Base-by-base conservation (phyloP, 371 early-diverging fungal species). In the Mucor mucedo region DNA sequence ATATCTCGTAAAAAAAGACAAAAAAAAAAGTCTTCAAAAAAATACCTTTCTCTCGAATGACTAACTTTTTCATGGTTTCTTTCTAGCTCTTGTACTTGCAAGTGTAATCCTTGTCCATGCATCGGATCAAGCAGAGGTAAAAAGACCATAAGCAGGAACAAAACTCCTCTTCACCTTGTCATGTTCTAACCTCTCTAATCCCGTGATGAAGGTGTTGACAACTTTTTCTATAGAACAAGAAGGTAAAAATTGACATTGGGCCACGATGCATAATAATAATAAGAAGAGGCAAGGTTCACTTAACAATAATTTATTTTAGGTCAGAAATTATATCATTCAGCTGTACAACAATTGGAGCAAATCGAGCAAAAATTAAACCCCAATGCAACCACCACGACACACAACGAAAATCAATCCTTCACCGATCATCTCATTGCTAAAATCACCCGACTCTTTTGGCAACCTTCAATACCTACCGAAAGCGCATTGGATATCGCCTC, bases 271-370 rank as follows among this genome's bases (percentile, higher is more conserved):
- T 28, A 30, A 30, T 4, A 28, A 16, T 27, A 16, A 42, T 4
- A 3, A 47, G 49, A 16, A 21, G 4, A 28, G 38, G 27, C 11
- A 50, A 49, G 2, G 21, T 27, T 4, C 21, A n/a, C 29, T 14
- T n/a, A 21, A 42, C 16, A 44, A 9, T 29, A 5, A 4, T n/a
- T 11, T 32, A 30, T 29, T 7, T 39, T 21, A 70, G 79, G 79
- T n/a, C 68, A 73, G 52, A 57, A 58, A 28, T 44, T 78, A 16
- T 78, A 76, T 44, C 56, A 69, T 32, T 53, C 60, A 50, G 79
- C 79, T 5, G 33, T 71, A 29, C 67, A 72, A 30, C 68, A 76
- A 28, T 48, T 78, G 4, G 58, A 71, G 28, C 44, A 47, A 0
- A 67, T 76, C 4, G 63, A 68, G 29, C 53, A 68, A 16, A 62